Conservation (phyloP, 169 alveolate species). For the Perkinsus olseni region DNA sequence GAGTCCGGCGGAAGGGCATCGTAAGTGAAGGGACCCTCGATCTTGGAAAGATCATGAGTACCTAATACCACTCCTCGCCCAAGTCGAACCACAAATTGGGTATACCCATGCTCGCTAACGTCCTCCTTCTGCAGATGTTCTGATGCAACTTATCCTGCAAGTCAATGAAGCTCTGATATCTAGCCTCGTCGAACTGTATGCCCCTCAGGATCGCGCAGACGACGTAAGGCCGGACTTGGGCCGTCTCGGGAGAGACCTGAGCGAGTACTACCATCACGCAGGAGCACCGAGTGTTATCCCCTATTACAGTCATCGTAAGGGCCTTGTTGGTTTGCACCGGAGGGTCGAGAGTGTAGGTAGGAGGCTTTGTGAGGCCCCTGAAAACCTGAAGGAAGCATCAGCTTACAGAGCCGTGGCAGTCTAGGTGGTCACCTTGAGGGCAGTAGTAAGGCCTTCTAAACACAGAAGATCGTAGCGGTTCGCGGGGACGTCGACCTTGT, state of each 20-base stretch:
- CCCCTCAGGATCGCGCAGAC: constrained; percentile 88
- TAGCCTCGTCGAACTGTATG: constrained; percentile 68
- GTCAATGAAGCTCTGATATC: constrained; percentile 87
- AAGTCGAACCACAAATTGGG: no score
- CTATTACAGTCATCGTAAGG: constrained; percentile 34
- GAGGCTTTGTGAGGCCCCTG: constrained; percentile 34
- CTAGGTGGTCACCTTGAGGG: constrained; percentile 22
- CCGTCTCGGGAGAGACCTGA: constrained; percentile 16
- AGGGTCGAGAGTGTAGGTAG: constrained; percentile 28
- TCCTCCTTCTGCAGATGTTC: constrained; percentile 83
- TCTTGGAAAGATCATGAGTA: constrained; percentile 75
- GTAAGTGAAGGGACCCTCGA: constrained; percentile 68
- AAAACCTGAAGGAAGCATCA: constrained; percentile 21
- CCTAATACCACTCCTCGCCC: constrained; percentile 62
- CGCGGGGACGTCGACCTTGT: constrained; percentile 76
- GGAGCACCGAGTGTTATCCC: constrained; percentile 25
- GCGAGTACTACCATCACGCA: no score
- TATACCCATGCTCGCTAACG: constrained; percentile 58
- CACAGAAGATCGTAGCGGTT: constrained; percentile 80
- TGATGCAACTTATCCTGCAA: constrained; percentile 94
- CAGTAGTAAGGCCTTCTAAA: constrained; percentile 75
- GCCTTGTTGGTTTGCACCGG: constrained; percentile 6
- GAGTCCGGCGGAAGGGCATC: constrained; percentile 57
- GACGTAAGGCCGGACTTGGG: constrained; percentile 76
- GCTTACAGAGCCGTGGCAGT: background rate